Evolutionary conservation across 2,329 filamentous ascomycete species (phyloP).

Genomic region (Ophiocordyceps camponoti-floridani): DNA sequence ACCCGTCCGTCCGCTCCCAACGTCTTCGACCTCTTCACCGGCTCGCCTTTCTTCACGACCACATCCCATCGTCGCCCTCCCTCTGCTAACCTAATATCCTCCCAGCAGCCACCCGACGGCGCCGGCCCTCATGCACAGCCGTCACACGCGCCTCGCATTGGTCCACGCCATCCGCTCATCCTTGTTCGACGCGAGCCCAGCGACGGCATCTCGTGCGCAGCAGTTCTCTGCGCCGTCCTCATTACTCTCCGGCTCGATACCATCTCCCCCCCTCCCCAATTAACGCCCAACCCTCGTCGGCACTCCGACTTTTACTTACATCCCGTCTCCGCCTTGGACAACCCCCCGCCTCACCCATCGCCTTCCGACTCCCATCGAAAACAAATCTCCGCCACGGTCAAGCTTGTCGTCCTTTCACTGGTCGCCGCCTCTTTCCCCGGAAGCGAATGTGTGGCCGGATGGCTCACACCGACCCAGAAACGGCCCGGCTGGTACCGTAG

Average conservation of each 20-base stretch:
- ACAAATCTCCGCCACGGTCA: too few relatives aligned
- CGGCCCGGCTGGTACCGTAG: constrained; percentile 17
- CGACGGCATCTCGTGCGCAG: neutral
- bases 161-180: constrained; percentile 7
- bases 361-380: constrained; percentile 2
- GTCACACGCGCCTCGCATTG: constrained; percentile 7
- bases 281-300: constrained; percentile 4
- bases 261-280: constrained; percentile 1
- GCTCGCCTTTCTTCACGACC: constrained; percentile 20
- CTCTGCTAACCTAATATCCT: constrained; percentile 2
- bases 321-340: constrained; percentile 8
- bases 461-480: constrained; percentile 10
- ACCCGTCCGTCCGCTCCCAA: constrained; percentile 22
- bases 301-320: constrained; percentile 3
- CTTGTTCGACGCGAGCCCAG: constrained; percentile 4
- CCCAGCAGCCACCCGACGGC: constrained; percentile 4
- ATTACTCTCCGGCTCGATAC: neutral
- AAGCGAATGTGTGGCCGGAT: constrained; percentile 3
- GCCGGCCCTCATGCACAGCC: constrained; percentile 6
- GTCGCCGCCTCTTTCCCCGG: neutral
- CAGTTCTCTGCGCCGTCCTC: neutral
- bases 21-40: constrained; percentile 19
- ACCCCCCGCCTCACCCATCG: constrained; percentile 3
- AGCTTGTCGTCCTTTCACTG: neutral
- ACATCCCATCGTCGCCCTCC: constrained; percentile 16